These are phyloP conservation scores for Zymoseptoria crescenta DNA, from an alignment of 2,329 filamentous ascomycete species.

Conservation along the genomic window DNA sequence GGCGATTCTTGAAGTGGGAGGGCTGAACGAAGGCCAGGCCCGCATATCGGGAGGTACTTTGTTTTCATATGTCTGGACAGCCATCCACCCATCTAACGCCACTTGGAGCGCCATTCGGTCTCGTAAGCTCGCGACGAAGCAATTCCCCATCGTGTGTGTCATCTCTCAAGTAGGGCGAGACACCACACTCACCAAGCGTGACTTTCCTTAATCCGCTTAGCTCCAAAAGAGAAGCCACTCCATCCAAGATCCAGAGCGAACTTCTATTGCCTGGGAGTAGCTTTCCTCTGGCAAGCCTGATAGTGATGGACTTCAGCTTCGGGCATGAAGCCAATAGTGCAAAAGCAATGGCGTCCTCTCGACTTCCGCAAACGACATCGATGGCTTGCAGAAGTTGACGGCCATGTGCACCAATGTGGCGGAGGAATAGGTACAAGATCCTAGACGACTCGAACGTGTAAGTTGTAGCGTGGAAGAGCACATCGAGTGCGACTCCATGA, in stretches of 20 bases:
- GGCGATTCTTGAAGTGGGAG: too few species aligned
- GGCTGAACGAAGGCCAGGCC: too few species aligned
- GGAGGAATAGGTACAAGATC: conserved; percentile 37
- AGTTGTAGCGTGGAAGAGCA: conserved; percentile 41
- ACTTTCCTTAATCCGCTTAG: conserved; percentile 23
- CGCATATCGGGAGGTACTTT: not conserved
- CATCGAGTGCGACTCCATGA: conserved; percentile 35
- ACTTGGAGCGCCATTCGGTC: conserved; percentile 14
- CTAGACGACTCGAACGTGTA: conserved; percentile 41
- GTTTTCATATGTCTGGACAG: conserved; percentile 14
- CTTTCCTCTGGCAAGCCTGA: conserved; percentile 18
- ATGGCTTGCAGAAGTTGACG: conserved; percentile 18
- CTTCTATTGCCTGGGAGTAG: conserved; percentile 12
- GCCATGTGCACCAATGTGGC: conserved; percentile 25
- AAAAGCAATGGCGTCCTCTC: conserved; percentile 27
- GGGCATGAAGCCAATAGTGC: conserved; percentile 23
- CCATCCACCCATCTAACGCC: conserved; percentile 21
- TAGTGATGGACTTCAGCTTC: conserved; percentile 18
- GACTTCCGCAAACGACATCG: conserved; percentile 19
- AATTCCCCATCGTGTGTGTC: conserved; percentile 17
- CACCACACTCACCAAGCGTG: conserved; percentile 12
- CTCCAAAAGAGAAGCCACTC: conserved; percentile 21
- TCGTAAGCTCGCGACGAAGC: conserved; percentile 17
- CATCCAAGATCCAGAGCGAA: conserved; percentile 23
- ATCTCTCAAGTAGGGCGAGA: conserved; percentile 13